phyloP scores from a whole-genome alignment of 31 red algal genomes.

The Odonthalia washingtoniensis region DNA sequence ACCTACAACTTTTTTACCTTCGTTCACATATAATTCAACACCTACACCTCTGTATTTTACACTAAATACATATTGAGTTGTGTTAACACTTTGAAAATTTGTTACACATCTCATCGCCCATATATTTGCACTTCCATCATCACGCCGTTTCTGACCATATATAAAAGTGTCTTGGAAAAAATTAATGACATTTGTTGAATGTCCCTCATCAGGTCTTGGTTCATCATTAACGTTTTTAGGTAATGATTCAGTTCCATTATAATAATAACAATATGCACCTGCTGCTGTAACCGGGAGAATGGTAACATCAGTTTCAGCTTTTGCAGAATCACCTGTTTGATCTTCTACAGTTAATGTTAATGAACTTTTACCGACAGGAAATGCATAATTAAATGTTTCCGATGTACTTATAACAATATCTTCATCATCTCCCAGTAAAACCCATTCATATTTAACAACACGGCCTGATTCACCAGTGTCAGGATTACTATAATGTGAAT shows the following conservation, averaged over 20 bases:
- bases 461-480: constrained; percentile 52
- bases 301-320: constrained; percentile 45
- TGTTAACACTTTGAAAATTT: constrained; percentile 39
- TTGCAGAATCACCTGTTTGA: constrained; percentile 55
- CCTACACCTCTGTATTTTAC: constrained; percentile 39
- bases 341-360: constrained; percentile 52
- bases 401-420: constrained; percentile 30
- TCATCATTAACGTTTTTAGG: neutral
- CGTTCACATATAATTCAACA: constrained; percentile 46
- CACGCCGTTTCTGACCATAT: constrained; percentile 17
- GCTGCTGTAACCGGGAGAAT: constrained; percentile 33
- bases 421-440: neutral
- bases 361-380: constrained; percentile 44
- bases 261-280: constrained; percentile 72
- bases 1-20: constrained; percentile 20
- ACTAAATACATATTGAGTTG: constrained; percentile 31
- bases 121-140: constrained; percentile 1
- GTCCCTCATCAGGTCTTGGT: constrained; percentile 29
- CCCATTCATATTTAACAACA: constrained; percentile 61
- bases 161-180: constrained; percentile 50
- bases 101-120: constrained; percentile 56
- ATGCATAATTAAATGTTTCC: constrained; percentile 29
- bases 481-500: constrained; percentile 68
- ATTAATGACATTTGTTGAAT: constrained; percentile 40
- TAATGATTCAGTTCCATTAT: constrained; percentile 4